A percentile compares a stretch with the other conserved stretches of the same genome.
Conservation (phyloP, 177 flowering plant species). For the Vitis hybrid region DNA sequence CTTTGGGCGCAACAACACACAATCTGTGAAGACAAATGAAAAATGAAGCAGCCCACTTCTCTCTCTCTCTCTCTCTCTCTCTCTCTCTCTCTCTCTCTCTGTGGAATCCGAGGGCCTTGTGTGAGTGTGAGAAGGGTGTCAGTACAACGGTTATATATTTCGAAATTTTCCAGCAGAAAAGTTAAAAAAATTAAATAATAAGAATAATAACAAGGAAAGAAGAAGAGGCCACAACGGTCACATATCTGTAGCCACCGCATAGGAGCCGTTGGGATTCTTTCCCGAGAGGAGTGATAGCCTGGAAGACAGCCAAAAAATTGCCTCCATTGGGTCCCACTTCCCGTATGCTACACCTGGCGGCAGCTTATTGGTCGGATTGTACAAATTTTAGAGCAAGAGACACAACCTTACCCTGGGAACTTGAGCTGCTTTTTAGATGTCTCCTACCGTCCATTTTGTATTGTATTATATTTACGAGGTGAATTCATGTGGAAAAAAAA, state of each 20-base stretch:
- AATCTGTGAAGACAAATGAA: neutral
- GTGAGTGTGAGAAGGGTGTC: neutral
- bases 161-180: neutral
- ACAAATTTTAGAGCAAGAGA: too few species aligned
- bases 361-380: too few species aligned
- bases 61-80: neutral
- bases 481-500: too few species aligned
- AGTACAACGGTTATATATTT: conserved; percentile 25
- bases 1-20: neutral
- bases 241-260: conserved; percentile 39
- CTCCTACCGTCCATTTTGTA: too few species aligned
- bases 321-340: conserved; percentile 11
- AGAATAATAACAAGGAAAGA: too few species aligned
- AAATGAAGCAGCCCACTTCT: neutral
- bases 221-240: conserved; percentile 38
- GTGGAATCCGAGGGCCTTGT: neutral
- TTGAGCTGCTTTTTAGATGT: too few species aligned
- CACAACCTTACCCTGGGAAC: too few species aligned
- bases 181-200: too few species aligned
- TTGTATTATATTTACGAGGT: too few species aligned
- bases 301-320: conserved; percentile 28
- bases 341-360: too few species aligned
- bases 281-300: conserved; percentile 29
- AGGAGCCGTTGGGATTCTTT: conserved; percentile 31
- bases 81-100: neutral